phyloP scores from a whole-genome alignment of 805 yeast species.

The Teunomyces pallodes region DNA sequence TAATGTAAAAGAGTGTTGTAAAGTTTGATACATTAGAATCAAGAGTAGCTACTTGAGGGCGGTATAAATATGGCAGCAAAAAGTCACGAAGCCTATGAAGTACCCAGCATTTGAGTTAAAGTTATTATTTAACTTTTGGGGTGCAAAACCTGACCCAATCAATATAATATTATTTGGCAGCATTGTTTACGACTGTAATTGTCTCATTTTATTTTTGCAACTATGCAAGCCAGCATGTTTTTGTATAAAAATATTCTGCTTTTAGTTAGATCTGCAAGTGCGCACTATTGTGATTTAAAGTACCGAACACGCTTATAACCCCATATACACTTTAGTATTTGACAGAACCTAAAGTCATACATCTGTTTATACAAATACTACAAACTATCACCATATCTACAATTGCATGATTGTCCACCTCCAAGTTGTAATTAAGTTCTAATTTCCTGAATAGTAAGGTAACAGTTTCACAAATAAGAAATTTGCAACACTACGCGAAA shows the following conservation, averaged over 20 bases:
- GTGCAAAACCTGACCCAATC: neutral
- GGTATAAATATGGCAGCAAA: neutral
- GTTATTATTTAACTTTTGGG: constrained; percentile 1
- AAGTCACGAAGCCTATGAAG: neutral
- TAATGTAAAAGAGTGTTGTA: neutral
- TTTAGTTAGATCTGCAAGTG: neutral
- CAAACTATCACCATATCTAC: neutral
- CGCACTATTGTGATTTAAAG: neutral
- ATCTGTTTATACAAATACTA: too few relatives aligned
- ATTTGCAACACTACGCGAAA: neutral
- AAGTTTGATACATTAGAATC: neutral
- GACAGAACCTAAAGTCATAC: too few relatives aligned
- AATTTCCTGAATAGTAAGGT: neutral
- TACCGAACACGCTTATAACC: neutral
- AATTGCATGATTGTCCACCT: neutral
- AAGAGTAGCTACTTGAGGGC: neutral
- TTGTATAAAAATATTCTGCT: neutral
- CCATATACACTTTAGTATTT: neutral
- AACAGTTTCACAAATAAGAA: neutral
- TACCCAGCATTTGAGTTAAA: neutral
- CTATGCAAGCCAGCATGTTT: neutral
- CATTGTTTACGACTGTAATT: neutral
- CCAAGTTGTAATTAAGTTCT: neutral
- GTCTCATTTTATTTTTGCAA: neutral
- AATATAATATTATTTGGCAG: neutral